These are phyloP conservation scores for Pulveroboletus sp. DNA, from an alignment of 1,284 basidiomycete genomes.

Conservation along the genomic window DNA sequence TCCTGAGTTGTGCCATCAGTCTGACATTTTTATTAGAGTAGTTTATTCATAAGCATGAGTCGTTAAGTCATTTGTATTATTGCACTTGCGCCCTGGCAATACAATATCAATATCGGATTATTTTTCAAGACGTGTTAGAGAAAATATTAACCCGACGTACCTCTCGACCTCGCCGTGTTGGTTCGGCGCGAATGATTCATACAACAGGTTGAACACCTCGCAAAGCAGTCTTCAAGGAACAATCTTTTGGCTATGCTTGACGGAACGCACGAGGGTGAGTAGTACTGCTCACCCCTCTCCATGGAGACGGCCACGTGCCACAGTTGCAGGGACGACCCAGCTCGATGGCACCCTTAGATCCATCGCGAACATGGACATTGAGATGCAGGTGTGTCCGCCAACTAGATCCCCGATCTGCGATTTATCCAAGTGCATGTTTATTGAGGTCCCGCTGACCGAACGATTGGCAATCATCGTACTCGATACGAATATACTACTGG, in stretches of 20 bases:
- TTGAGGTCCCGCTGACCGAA: constrained; percentile 44
- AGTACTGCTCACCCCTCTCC: too few relatives aligned
- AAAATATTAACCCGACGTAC: too few relatives aligned
- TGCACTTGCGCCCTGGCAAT: constrained; percentile 25
- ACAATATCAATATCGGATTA: constrained; percentile 10
- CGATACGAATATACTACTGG: constrained; percentile 74
- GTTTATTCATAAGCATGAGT: constrained; percentile 36
- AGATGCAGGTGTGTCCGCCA: constrained; percentile 54
- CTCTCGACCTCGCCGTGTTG: background rate
- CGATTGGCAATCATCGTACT: constrained; percentile 53
- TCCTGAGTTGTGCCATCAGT: constrained; percentile 20
- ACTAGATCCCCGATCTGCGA: background rate
- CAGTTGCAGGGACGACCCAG: constrained; percentile 12
- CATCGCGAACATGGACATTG: constrained; percentile 64
- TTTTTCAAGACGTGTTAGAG: background rate
- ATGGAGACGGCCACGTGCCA: background rate
- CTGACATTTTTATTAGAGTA: constrained; percentile 38
- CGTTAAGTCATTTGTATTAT: constrained; percentile 30
- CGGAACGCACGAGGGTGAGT: constrained; percentile 14
- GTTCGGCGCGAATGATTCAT: too few relatives aligned
- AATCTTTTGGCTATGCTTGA: background rate
- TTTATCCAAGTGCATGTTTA: background rate
- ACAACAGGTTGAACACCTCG: background rate
- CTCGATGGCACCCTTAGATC: constrained; percentile 46
- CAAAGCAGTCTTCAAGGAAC: constrained; percentile 4